Percentiles rank a stretch among this genome's conserved stretches.
phyloP scores from a whole-genome alignment of 169 alveolate genomes.

The Cryptosporidium ryanae region DNA sequence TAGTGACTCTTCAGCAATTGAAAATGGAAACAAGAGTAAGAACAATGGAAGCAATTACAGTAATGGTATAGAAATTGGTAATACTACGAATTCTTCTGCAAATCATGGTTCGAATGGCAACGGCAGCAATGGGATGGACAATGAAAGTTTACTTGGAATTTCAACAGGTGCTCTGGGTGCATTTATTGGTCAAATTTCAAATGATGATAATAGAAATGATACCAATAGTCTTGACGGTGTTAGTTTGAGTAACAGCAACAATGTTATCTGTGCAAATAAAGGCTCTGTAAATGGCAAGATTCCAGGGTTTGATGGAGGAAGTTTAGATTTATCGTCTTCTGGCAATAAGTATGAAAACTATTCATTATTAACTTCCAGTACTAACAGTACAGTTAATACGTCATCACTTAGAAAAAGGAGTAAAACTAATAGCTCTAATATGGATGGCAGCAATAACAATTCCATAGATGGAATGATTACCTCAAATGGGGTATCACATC shows the following conservation, averaged over 20 bases:
- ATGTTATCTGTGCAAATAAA: not conserved
- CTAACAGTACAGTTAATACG: constrained; percentile 23
- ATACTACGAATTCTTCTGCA: constrained; percentile 23
- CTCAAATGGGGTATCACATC: constrained; percentile 41
- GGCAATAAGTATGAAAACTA: constrained; percentile 32
- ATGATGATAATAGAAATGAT: constrained; percentile 16
- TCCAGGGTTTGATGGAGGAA: constrained; percentile 3
- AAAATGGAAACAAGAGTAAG: constrained; percentile 1
- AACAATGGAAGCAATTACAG: constrained; percentile 1
- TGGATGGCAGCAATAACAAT: not conserved
- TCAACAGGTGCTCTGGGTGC: constrained; percentile 73
- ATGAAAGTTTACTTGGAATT: constrained; percentile 49
- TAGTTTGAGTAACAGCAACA: not conserved
- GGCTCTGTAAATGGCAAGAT: not conserved
- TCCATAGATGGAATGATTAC: not conserved
- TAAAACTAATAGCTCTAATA: not conserved
- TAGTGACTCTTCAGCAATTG: not conserved
- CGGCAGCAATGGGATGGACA: constrained; percentile 15
- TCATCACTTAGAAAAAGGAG: constrained; percentile 68
- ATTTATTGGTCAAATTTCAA: constrained; percentile 35
- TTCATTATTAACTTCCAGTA: constrained; percentile 28
- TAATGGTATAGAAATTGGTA: not conserved
- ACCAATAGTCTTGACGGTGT: constrained; percentile 3
- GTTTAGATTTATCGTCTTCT: not conserved
- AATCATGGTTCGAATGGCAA: constrained; percentile 1